Evolutionary conservation across 1,284 basidiomycete species (phyloP).

Genomic region (Trichosporon inkin): DNA sequence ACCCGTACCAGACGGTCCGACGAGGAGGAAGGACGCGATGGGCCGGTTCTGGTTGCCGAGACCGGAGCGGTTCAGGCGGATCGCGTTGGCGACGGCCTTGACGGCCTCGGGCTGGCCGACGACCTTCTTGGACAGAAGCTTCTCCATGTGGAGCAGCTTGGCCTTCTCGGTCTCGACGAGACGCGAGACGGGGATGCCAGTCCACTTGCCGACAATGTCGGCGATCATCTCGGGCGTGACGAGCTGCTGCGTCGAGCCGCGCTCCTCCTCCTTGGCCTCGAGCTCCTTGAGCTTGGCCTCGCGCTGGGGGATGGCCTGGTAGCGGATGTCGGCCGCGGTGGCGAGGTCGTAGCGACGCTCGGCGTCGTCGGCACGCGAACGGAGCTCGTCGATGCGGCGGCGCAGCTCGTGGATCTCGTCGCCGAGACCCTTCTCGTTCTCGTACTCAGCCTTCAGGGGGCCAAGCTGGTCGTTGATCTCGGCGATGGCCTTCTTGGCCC

Average conservation of each 20-base stretch:
- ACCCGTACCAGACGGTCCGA: constrained; percentile 55
- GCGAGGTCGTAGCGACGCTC: constrained; percentile 80
- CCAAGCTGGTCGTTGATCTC: constrained; percentile 85
- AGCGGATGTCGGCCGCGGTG: constrained; percentile 83
- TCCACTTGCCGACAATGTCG: constrained; percentile 57
- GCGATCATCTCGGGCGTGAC: constrained; percentile 56
- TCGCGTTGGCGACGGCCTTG: constrained; percentile 57
- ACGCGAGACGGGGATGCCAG: constrained; percentile 47
- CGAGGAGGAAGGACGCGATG: constrained; percentile 56
- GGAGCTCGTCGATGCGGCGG: constrained; percentile 84
- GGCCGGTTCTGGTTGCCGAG: constrained; percentile 56
- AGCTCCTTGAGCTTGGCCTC: constrained; percentile 62
- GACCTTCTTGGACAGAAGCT: constrained; percentile 52
- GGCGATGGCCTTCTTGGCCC: constrained; percentile 74
- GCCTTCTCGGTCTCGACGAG: constrained; percentile 50
- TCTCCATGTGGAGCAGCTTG: constrained; percentile 55
- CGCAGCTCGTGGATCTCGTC: constrained; percentile 79
- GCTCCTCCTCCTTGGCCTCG: constrained; percentile 54
- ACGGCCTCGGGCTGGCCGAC: constrained; percentile 59
- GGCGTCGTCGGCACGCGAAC: constrained; percentile 88
- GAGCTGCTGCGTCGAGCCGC: constrained; percentile 44
- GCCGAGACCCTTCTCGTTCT: constrained; percentile 80
- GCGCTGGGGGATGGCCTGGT: constrained; percentile 91
- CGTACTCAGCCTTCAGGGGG: constrained; percentile 82
- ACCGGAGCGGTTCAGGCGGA: constrained; percentile 58